Conservation (phyloP, 768 basidiomycete genomes). For the Cubamyces lactineus region DNA sequence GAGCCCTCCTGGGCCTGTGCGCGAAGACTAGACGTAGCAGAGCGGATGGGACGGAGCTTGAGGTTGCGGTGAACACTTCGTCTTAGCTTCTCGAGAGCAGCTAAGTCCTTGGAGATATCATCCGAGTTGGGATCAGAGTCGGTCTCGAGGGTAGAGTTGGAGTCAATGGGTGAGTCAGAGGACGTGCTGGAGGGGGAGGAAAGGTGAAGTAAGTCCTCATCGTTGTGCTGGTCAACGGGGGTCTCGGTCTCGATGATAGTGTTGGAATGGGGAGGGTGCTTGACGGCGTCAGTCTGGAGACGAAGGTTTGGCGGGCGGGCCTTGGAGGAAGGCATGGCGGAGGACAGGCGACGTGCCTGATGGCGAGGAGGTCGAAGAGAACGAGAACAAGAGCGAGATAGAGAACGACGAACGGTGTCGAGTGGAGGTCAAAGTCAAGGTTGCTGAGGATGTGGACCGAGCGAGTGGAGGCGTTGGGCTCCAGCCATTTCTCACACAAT, state of each 20-base stretch:
- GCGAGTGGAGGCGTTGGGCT: not conserved
- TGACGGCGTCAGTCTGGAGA: slow-evolving; percentile 34
- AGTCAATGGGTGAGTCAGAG: slow-evolving; percentile 33
- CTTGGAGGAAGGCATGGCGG: slow-evolving; percentile 40
- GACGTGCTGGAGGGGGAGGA: slow-evolving; percentile 37
- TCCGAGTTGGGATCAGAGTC: slow-evolving; percentile 43
- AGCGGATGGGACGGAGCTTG: slow-evolving; percentile 75
- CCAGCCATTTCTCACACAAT: no score
- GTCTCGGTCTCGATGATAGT: slow-evolving; percentile 40
- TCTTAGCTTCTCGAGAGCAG: slow-evolving; percentile 67
- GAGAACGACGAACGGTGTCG: not conserved
- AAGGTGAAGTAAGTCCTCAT: slow-evolving; percentile 33
- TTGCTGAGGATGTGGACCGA: not conserved
- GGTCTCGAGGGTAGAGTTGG: slow-evolving; percentile 25
- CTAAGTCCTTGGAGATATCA: slow-evolving; percentile 70
- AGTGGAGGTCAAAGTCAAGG: no score
- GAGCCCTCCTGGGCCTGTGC: slow-evolving; percentile 28
- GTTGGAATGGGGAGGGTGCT: slow-evolving; percentile 30
- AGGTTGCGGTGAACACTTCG: slow-evolving; percentile 77
- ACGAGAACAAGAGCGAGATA: slow-evolving; percentile 2
- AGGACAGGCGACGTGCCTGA: not conserved
- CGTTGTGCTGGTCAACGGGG: slow-evolving; percentile 41
- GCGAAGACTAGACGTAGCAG: slow-evolving; percentile 36
- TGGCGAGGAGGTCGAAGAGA: slow-evolving; percentile 10
- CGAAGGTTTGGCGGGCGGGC: slow-evolving; percentile 57